phyloP scores from a whole-genome alignment of 768 basidiomycete genomes.

The Panaeolus cyanescens region DNA sequence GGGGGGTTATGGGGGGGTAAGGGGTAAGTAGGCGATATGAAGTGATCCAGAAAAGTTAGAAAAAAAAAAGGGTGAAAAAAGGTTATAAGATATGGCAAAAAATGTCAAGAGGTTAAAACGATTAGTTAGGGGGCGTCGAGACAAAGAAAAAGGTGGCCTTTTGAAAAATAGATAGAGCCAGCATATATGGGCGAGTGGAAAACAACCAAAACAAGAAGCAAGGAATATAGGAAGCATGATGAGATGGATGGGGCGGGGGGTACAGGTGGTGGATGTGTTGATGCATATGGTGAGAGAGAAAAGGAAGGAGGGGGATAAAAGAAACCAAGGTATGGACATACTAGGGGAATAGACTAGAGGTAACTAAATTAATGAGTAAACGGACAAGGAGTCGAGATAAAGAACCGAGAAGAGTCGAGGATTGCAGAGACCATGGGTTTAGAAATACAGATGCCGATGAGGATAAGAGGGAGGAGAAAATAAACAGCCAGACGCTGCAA shows the following conservation, averaged over 20 bases:
- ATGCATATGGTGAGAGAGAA: constrained; percentile 7
- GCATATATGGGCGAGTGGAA: not conserved
- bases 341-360: constrained; percentile 6
- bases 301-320: not conserved
- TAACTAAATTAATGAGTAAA: not conserved
- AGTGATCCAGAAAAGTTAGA: not conserved
- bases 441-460: constrained; percentile 2
- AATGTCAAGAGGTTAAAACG: not conserved
- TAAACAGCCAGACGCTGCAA: not conserved
- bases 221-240: constrained; percentile 3
- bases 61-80: constrained; percentile 4
- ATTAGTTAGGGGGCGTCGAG: constrained; percentile 8
- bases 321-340: constrained; percentile 2
- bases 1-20: not conserved
- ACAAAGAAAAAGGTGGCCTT: constrained; percentile 8
- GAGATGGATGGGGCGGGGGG: not conserved
- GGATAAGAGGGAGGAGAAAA: not conserved
- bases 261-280: not conserved
- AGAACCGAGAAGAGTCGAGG: not conserved
- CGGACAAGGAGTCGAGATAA: not conserved
- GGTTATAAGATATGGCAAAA: constrained; percentile 5
- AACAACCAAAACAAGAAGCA: not conserved
- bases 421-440: not conserved
- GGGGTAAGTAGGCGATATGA: constrained; percentile 1
- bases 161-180: constrained; percentile 10